phyloP scores from a whole-genome alignment of 2,329 filamentous ascomycete species.

The Sporothrix mexicana region DNA sequence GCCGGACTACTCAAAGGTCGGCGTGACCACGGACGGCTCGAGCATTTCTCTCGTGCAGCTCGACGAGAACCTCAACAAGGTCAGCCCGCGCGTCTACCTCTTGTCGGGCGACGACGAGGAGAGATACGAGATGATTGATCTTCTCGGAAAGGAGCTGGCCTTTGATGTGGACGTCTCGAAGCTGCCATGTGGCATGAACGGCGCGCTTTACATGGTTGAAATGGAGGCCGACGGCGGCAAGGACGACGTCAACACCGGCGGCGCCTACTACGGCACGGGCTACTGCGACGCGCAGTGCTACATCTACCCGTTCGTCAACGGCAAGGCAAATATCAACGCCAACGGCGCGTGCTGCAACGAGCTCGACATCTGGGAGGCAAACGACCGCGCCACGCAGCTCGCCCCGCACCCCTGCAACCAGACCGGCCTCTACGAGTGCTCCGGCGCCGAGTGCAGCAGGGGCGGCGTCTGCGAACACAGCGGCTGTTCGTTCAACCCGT shows the following conservation, averaged over 20 bases:
- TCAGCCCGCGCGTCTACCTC: constrained; percentile 45
- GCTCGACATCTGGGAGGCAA: constrained; percentile 68
- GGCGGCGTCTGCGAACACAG: constrained; percentile 65
- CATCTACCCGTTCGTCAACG: constrained; percentile 55
- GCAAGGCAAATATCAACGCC: constrained; percentile 48
- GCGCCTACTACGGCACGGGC: constrained; percentile 60
- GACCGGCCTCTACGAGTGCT: constrained; percentile 51
- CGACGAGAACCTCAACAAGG: constrained; percentile 5
- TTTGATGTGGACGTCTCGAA: constrained; percentile 69
- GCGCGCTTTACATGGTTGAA: constrained; percentile 60
- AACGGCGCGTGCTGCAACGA: constrained; percentile 62
- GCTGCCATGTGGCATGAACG: constrained; percentile 62
- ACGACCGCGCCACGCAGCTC: constrained; percentile 63
- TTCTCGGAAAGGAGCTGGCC: constrained; percentile 66
- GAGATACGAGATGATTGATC: constrained; percentile 56
- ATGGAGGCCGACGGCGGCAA: constrained; percentile 60
- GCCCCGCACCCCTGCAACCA: constrained; percentile 64
- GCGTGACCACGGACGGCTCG: constrained; percentile 1
- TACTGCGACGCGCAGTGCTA: constrained; percentile 57
- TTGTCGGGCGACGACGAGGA: constrained; percentile 38
- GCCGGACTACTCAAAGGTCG: neutral
- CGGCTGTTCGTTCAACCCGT: constrained; percentile 70
- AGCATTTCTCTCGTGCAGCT: neutral
- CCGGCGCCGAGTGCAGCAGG: constrained; percentile 46
- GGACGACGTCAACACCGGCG: constrained; percentile 50